A percentile compares a stretch with the other conserved stretches of the same genome.
Evolutionary conservation across 2,329 filamentous ascomycete species (phyloP).

Genomic region (Exophiala bonariae): DNA sequence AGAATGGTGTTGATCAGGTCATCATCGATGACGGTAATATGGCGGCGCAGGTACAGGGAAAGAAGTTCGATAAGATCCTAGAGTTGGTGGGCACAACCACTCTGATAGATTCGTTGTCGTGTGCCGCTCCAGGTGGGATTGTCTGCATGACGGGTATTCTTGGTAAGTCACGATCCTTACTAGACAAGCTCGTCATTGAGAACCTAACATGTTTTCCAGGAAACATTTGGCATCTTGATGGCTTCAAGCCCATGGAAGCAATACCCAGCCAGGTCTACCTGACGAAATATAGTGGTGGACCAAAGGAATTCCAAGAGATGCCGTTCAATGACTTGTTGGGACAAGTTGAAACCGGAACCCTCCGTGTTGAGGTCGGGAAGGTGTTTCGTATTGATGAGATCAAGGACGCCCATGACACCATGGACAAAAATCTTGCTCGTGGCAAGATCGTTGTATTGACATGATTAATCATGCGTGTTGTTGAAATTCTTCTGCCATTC

Average conservation of each 20-base stretch:
- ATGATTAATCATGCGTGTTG: neutral
- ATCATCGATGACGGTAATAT: slow-evolving; percentile 46
- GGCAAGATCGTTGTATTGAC: slow-evolving; percentile 48
- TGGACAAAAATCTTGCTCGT: slow-evolving; percentile 46
- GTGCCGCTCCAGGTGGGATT: slow-evolving; percentile 39
- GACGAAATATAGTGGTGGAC: slow-evolving; percentile 42
- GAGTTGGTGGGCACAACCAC: slow-evolving; percentile 48
- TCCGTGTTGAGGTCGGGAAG: slow-evolving; percentile 44
- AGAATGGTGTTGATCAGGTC: slow-evolving; percentile 44
- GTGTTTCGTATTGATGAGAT: slow-evolving; percentile 47
- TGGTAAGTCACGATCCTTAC: slow-evolving; percentile 24
- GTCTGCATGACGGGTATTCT: slow-evolving; percentile 51
- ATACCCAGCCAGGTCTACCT: slow-evolving; percentile 43
- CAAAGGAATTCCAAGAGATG: slow-evolving; percentile 42
- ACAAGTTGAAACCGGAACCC: slow-evolving; percentile 38
- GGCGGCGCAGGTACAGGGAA: slow-evolving; percentile 35
- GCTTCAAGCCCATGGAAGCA: slow-evolving; percentile 44
- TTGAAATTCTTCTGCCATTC: neutral
- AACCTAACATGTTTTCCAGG: slow-evolving; percentile 9
- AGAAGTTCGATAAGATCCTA: slow-evolving; percentile 43
- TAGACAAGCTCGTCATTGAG: neutral
- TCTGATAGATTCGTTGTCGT: slow-evolving; percentile 45
- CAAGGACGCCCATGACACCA: slow-evolving; percentile 45
- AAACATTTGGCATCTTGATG: slow-evolving; percentile 41
- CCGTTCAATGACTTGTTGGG: slow-evolving; percentile 42